phyloP scores from a whole-genome alignment of 768 basidiomycete species.

The Podaxis sp. region DNA sequence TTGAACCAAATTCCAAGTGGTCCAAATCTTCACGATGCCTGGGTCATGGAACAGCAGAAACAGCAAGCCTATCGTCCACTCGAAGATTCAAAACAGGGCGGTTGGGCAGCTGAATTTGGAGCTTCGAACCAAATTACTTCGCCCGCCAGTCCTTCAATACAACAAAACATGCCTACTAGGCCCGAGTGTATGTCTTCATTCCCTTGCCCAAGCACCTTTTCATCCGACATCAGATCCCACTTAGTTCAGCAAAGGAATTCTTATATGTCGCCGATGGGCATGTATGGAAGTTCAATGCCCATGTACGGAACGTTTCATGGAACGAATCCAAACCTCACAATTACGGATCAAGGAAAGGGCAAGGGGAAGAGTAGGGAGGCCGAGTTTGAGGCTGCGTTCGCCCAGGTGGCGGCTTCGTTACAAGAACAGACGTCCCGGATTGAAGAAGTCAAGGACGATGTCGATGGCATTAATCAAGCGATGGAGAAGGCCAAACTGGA shows the following conservation, averaged over 20 bases:
- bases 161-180: slow-evolving; percentile 32
- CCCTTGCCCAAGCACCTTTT: background rate
- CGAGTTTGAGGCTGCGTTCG: slow-evolving; percentile 87
- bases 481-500: slow-evolving; percentile 38
- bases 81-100: slow-evolving; percentile 32
- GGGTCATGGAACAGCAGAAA: slow-evolving; percentile 52
- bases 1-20: slow-evolving; percentile 32
- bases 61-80: slow-evolving; percentile 32
- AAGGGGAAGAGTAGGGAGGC: slow-evolving; percentile 81
- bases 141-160: slow-evolving; percentile 27
- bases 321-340: slow-evolving; percentile 24
- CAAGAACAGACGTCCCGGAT: slow-evolving; percentile 30
- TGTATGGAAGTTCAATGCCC: slow-evolving; percentile 39
- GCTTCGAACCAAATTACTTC: slow-evolving; percentile 25
- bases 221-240: background rate
- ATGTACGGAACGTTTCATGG: slow-evolving; percentile 39
- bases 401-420: slow-evolving; percentile 57
- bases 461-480: slow-evolving; percentile 52
- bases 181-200: slow-evolving; percentile 37
- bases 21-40: slow-evolving; percentile 48
- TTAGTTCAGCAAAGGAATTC: slow-evolving; percentile 43
- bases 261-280: slow-evolving; percentile 33
- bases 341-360: slow-evolving; percentile 46
- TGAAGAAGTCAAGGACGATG: slow-evolving; percentile 39
- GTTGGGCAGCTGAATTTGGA: slow-evolving; percentile 63